Evolutionary conservation across 148 eudicot species (phyloP), one percentile per base, ranked within the genome.

Genomic region (Limonium bicolor): DNA sequence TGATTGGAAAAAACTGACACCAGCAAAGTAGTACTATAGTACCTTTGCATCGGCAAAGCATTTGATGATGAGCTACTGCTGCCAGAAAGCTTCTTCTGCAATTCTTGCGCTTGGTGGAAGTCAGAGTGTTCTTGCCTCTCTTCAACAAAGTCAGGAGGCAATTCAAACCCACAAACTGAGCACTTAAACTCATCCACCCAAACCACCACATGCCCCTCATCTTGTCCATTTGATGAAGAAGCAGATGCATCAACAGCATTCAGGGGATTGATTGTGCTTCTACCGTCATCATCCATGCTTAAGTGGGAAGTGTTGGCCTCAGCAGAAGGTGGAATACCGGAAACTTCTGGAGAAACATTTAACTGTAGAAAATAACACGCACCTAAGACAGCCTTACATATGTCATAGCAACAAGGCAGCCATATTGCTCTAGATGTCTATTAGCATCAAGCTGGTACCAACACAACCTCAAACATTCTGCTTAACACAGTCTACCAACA

Each of bases 101-200:
- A 60, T 67, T 59, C 64, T 50, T 75, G 67, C 31, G 97, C 97
- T 34, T 80, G 62, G 71, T 90, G 97, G 44, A 75, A 84, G 62
- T 90, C 97, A 5, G 64, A 60, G 67, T 90, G 97, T 65, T 90
- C 97, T 75, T 84, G 95, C 61, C 97, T 77, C 58, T 90, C 97
- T 60, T 77, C 68, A 35, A 64, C 48, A 61, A 90, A 84, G 35
- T 61, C 74, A 10, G 74, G 71, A 66, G 97, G 97, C 73, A 90
- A 30, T 59, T 84, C 95, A 40, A 65, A 57, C 20, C 95, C 95
- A 65, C 97, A 90, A 25, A 75, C 40, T 0, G 72, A 73, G 50
- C 97, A 90, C 59, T 80, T 78, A 58, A 84, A 90, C 36, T 60
- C 93, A 35, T 90, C 77, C 53, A 90, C 61, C 97, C 97, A 84